Base-by-base conservation (phyloP, 331 rosid species). In the Pyracantha coccinea region DNA sequence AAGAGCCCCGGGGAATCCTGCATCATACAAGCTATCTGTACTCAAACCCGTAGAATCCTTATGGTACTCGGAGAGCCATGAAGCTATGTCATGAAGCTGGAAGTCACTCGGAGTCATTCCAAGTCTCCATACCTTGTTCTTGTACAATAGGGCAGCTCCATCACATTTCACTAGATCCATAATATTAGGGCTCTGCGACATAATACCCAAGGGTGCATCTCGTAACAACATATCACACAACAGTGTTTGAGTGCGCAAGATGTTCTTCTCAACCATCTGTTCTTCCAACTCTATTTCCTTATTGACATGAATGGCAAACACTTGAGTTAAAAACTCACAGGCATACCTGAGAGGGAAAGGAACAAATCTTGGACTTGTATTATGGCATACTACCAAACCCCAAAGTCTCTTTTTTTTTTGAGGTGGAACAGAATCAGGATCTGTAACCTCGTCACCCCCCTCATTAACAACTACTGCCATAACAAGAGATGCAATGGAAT, bases 301-400 rank as follows among this genome's bases (percentile, higher is more conserved):
- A 81, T 90, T 89, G 80, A 93, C 98, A 83, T 93, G 98, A 81
- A 93, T 90, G 74, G 96, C 94, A 85, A 93, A 93, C 55, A 93
- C 98, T 86, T 93, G 97, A 68, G 96, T 91, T 74, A 93, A 90
- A 72, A 93, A 93, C 75, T 93, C 98, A 76, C 98, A 93, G 68
- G 98, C 98, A 86, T 91, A 93, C 87, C 98, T 83, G 66, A 93
- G 97, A 83, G 98, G 98, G 85, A 93, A 93, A 27, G 98, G 96
- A 76, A 93, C 96, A 79, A 93, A 91, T 81, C 98, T 93, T 11
- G 98, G 97, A 74, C 87, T 83, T 75, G 96, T 85, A 84, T 91
- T 93, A 69, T 93, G 98, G 76, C 98, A 93, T 75, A 93, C 98
- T 41, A 93, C 98, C 66, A 93, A 85, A 69, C 98, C 97, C 98